phyloP scores from a whole-genome alignment of 805 yeast genomes.

The Hyphopichia homilentoma region DNA sequence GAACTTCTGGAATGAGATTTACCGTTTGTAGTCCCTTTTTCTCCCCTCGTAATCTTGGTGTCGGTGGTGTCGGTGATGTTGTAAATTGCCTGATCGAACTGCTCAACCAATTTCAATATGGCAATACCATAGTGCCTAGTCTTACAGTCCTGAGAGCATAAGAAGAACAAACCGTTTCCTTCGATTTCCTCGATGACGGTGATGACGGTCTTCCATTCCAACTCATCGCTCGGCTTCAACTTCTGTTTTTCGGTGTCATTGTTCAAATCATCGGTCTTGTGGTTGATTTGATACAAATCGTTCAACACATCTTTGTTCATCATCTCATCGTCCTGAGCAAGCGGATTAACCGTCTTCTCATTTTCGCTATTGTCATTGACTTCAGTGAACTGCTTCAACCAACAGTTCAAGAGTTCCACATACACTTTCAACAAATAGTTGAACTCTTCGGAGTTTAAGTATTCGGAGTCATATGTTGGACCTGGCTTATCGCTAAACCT shows the following conservation, averaged over 20 bases:
- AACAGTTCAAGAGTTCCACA: constrained; percentile 73
- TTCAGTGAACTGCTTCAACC: constrained; percentile 68
- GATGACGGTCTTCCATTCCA: constrained; percentile 74
- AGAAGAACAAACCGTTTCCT: constrained; percentile 89
- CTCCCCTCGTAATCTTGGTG: constrained; percentile 7
- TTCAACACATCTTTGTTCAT: constrained; percentile 37
- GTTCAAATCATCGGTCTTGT: constrained; percentile 34
- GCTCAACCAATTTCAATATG: constrained; percentile 73
- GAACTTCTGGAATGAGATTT: constrained; percentile 52
- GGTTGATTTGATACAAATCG: constrained; percentile 43
- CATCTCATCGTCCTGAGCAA: constrained; percentile 31
- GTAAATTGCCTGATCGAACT: constrained; percentile 79
- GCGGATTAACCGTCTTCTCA: constrained; percentile 18
- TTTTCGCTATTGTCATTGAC: constrained; percentile 12
- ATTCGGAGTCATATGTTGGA: constrained; percentile 51
- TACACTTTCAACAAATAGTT: constrained; percentile 62
- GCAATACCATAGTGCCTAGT: constrained; percentile 73
- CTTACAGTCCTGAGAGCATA: constrained; percentile 81
- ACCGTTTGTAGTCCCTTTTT: constrained; percentile 2
- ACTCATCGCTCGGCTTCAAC: constrained; percentile 47
- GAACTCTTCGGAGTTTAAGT: constrained; percentile 59
- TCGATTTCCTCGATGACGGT: constrained; percentile 92
- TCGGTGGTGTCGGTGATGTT: constrained; percentile 38
- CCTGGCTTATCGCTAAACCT: constrained; percentile 71
- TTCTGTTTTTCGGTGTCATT: constrained; percentile 9